Evolutionary conservation across 2,329 filamentous ascomycete species (phyloP).

Genomic region (Meredithiella fracta): DNA sequence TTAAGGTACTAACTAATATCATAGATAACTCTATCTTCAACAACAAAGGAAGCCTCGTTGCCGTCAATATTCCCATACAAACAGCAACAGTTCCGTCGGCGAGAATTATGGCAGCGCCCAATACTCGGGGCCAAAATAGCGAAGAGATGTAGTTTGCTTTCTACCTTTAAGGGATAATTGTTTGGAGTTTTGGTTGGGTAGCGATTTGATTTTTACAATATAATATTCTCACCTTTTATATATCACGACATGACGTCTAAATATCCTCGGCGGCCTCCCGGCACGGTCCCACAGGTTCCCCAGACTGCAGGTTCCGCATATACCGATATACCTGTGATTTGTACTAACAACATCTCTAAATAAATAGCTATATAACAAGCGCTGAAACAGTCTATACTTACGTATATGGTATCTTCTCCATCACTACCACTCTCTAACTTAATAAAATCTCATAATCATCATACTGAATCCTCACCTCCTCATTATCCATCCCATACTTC

Average conservation of each 20-base stretch:
- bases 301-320: no score
- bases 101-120: background rate
- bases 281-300: no score
- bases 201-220: background rate
- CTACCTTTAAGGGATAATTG: background rate
- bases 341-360: no score
- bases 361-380: no score
- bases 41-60: constrained; percentile 5
- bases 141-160: background rate
- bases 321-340: no score
- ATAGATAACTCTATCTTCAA: constrained; percentile 11
- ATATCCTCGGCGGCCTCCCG: no score
- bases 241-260: background rate
- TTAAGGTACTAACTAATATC: background rate
- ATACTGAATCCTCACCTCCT: constrained; percentile 46
- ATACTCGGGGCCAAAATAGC: background rate
- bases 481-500: constrained; percentile 49
- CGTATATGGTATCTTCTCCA: background rate
- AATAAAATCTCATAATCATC: constrained; percentile 59
- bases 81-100: background rate
- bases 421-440: constrained; percentile 18
- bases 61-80: constrained; percentile 4
- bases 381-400: no score
- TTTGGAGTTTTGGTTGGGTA: background rate
- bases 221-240: background rate